Evolutionary conservation across 164 flowering plant genomes (phyloP), one percentile per base, ranked within the genome.

Genomic region (Paratinospora sagittata): DNA sequence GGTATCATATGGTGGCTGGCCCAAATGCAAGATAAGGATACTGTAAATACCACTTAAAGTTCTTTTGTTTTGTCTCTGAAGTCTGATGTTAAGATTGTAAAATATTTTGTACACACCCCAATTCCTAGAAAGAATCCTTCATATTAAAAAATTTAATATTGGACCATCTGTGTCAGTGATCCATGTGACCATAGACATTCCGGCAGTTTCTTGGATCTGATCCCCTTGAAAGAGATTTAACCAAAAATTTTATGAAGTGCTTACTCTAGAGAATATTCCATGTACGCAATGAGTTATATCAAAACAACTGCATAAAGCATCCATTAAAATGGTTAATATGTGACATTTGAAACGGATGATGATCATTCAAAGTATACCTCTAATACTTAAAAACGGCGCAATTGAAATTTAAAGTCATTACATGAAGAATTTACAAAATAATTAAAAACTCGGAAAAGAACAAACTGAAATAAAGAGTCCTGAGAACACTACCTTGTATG

Each of bases 401-500:
- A 52, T 52, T n/a, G n/a, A n/a, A 19, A 52, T 52, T 52, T 52
- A n/a, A 61, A 6, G 7, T 61, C 34, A 24, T 61, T 24, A 10
- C 10, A 2, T 7, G 24, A 61, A 61, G 13, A 27, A 2, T 23
- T 9, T 8, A 0, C 27, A 61, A 61, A 61, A 11, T 37, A 36
- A 0, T 21, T 19, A 37, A 36, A n/a, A 36, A 19, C 70, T 2
- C 16, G 36, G 37, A 62, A n/a, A 74, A 74, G 24, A 16, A 65
- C 5, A 27, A 33, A 39, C 21, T 8, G 69, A 27, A 23, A 33
- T 68, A 63, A 66, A 21, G 26, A 52, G 24, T n/a, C 61, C 11
- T 7, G 11, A n/a, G n/a, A n/a, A 7, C 36, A 61, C 64, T 60
- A 90, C 93, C 96, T 85, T 87, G 72, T 36, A 72, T 14, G 87